Evolutionary conservation across 768 basidiomycete species (phyloP).

Genomic region (Collybiopsis confluens): DNA sequence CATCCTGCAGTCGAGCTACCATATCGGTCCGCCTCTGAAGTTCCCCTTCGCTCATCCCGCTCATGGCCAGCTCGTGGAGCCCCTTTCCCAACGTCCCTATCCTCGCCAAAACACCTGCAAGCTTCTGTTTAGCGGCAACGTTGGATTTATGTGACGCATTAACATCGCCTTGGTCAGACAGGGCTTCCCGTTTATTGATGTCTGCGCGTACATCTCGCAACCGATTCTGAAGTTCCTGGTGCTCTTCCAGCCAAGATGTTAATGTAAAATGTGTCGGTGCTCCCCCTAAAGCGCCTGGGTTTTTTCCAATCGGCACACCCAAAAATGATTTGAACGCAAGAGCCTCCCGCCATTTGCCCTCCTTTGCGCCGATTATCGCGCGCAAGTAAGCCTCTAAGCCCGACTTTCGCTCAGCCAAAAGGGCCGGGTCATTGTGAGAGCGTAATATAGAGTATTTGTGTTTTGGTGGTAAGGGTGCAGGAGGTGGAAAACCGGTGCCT

Average conservation of each 20-base stretch:
- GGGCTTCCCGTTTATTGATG: conserved; percentile 83
- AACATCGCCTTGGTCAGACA: conserved; percentile 72
- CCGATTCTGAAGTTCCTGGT: conserved; percentile 68
- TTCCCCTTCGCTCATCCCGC: conserved; percentile 89
- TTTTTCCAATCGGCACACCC: conserved; percentile 68
- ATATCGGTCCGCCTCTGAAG: conserved; percentile 84
- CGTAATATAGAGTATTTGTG: conserved; percentile 68
- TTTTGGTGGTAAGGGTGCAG: conserved; percentile 80
- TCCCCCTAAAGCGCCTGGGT: conserved; percentile 27
- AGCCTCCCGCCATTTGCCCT: conserved; percentile 77
- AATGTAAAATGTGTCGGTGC: conserved; percentile 56
- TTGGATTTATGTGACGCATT: conserved; percentile 72
- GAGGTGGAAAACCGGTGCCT: conserved; percentile 77
- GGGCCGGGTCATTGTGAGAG: conserved; percentile 50
- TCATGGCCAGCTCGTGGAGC: conserved; percentile 56
- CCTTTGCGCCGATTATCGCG: conserved; percentile 77
- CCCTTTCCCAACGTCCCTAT: conserved; percentile 69
- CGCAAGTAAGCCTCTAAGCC: conserved; percentile 85
- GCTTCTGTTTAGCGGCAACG: conserved; percentile 81
- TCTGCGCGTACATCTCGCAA: conserved; percentile 81
- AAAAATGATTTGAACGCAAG: conserved; percentile 85
- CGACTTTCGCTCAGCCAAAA: conserved; percentile 71
- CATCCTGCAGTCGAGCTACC: conserved; percentile 84
- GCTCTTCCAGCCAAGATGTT: conserved; percentile 88
- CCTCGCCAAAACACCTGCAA: conserved; percentile 73